Conservation (phyloP, 2,329 filamentous ascomycete genomes). For the Lachnellula arida region DNA sequence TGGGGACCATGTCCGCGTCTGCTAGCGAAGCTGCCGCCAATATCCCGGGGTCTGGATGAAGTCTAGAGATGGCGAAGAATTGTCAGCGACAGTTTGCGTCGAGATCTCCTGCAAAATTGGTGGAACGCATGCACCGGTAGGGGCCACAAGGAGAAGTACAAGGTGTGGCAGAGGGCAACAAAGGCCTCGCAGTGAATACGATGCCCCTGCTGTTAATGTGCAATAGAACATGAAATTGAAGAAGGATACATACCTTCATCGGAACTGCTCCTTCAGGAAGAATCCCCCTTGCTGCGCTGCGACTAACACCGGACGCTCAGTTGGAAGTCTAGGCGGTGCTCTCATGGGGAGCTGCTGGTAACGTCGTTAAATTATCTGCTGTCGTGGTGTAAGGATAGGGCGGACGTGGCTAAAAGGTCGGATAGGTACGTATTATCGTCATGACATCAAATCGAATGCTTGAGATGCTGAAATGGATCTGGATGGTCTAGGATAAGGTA, state of each 20-base stretch:
- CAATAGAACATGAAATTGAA: background rate
- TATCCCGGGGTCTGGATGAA: slow-evolving; percentile 32
- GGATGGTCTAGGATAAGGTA: slow-evolving; percentile 1
- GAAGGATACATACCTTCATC: slow-evolving; percentile 31
- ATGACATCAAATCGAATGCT: slow-evolving; percentile 15
- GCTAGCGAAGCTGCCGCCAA: slow-evolving; percentile 33
- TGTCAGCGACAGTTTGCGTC: slow-evolving; percentile 20
- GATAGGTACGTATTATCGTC: slow-evolving; percentile 8
- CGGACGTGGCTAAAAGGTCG: slow-evolving; percentile 6
- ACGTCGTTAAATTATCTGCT: slow-evolving; percentile 3
- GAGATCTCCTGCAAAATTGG: slow-evolving; percentile 8
- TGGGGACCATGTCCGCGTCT: slow-evolving; percentile 31
- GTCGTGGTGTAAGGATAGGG: slow-evolving; percentile 11
- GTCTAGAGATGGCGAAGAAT: slow-evolving; percentile 25
- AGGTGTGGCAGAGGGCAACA: slow-evolving; percentile 8
- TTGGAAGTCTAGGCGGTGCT: slow-evolving; percentile 22
- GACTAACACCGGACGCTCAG: slow-evolving; percentile 28
- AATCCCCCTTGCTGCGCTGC: slow-evolving; percentile 27
- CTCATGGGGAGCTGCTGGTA: slow-evolving; percentile 28
- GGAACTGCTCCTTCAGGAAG: slow-evolving; percentile 19
- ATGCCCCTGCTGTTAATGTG: background rate
- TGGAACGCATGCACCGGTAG: slow-evolving; percentile 21
- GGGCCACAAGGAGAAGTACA: background rate
- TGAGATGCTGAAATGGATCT: background rate
- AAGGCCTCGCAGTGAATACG: slow-evolving; percentile 4